Base-by-base conservation (phyloP, 2,329 filamentous ascomycete species). In the Phaeosphaeriaceae sp. region DNA sequence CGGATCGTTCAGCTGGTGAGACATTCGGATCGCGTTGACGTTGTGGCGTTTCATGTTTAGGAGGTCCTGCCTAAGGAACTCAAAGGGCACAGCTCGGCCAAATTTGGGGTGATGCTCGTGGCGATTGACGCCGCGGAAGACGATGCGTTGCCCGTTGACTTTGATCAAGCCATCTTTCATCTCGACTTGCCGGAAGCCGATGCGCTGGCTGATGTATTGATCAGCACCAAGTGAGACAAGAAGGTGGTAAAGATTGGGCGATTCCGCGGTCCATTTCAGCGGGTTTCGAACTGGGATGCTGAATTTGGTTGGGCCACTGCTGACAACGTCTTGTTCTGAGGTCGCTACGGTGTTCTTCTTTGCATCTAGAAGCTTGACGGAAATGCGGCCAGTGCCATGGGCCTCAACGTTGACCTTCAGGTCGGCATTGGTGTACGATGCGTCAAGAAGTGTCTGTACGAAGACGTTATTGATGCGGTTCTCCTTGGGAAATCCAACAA, bases 31-130 rank as follows among this genome's bases (percentile, higher is more conserved):
- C 0, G 89, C 87, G 63, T 92, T 92, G 77, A 92, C 83, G 66
- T 91, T 91, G 79, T 90, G 84, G 7, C 77, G 80, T 74, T 92
- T 92, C 89, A 92, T 92, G 3, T 88, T 78, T 1, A 88, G 67
- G 1, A 92, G 79, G 63, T 92, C 89, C 15, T 80, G 75, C 61
- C 84, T 83, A 69, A 90, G 84, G 23, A 85, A 89, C 1, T 88
- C 85, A 7, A 85, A 74, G 0, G 88, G 88, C 0, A 91, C 87
- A 0, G 88, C 83, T 0, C 89, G 86, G 2, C 89, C 89, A 26
- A 83, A 83, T 11, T 78, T 77, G 0, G 88, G 88, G 66, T 92
- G 89, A 66, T 92, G 89, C 57, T 92, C 90, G 67, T 92, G 90
- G 17, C 89, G 80, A 71, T 91, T 91, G 17, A 87, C 86, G 17